Evolutionary conservation across 2,329 filamentous ascomycete species (phyloP).

Genomic region (Ramularia endophylla): DNA sequence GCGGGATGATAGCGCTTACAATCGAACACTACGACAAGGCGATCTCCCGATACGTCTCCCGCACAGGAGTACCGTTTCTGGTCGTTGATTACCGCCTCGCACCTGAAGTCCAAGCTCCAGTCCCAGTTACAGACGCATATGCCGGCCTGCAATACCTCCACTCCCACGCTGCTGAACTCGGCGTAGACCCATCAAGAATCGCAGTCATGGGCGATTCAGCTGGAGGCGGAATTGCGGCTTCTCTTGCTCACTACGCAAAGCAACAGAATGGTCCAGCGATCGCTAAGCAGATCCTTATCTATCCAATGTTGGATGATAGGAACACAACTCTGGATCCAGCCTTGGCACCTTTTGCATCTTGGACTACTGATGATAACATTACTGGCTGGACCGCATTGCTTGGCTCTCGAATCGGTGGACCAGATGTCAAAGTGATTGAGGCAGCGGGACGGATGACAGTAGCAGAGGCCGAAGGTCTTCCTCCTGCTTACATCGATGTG

Average conservation of each 20-base stretch:
- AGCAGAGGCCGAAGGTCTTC: constrained; percentile 34
- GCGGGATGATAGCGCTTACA: constrained; percentile 34
- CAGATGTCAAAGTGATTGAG: constrained; percentile 32
- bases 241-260: constrained; percentile 34
- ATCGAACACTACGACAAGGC: constrained; percentile 23
- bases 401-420: constrained; percentile 31
- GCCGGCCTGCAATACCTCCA: constrained; percentile 35
- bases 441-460: constrained; percentile 33
- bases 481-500: constrained; percentile 41
- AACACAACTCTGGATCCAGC: constrained; percentile 30
- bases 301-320: constrained; percentile 45
- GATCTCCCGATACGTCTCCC: constrained; percentile 23
- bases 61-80: constrained; percentile 32
- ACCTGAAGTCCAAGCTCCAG: constrained; percentile 37
- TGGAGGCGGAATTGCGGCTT: constrained; percentile 40
- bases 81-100: constrained; percentile 40
- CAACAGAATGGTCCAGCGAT: constrained; percentile 22
- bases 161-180: constrained; percentile 35
- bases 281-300: constrained; percentile 40
- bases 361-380: constrained; percentile 35
- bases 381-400: constrained; percentile 41
- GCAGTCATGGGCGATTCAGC: constrained; percentile 40
- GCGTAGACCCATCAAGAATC: constrained; percentile 37
- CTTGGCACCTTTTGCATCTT: constrained; percentile 32
- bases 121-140: constrained; percentile 37